Evolutionary conservation across 495 filamentous ascomycete genomes (phyloP).

Genomic region (Penicilliopsis zonata): DNA sequence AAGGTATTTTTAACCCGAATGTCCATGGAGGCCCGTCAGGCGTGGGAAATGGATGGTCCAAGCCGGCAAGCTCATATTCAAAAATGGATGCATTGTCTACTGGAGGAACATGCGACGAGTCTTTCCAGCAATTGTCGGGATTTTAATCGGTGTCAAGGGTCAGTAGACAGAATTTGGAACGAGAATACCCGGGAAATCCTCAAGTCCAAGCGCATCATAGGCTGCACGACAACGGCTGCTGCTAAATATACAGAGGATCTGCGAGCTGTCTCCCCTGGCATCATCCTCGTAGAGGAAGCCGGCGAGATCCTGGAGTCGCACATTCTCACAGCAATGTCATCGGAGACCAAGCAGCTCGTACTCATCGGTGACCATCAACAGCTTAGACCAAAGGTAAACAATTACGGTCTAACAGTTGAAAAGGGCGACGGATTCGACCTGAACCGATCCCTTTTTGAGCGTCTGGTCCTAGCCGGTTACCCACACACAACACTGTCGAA

Average conservation of each 20-base stretch:
- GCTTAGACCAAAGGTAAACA: conserved; percentile 58
- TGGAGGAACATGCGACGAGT: conserved; percentile 32
- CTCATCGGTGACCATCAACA: conserved; percentile 75
- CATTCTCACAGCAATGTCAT: conserved; percentile 48
- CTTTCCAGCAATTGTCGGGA: conserved; percentile 21
- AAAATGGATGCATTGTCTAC: conserved; percentile 38
- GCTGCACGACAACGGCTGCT: conserved; percentile 64
- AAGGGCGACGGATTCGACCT: conserved; percentile 58
- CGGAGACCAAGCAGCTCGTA: conserved; percentile 52
- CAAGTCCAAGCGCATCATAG: conserved; percentile 49
- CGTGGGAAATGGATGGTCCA: conserved; percentile 42
- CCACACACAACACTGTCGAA: conserved; percentile 43
- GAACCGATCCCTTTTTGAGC: conserved; percentile 61
- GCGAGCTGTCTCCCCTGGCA: conserved; percentile 32
- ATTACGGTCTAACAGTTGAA: conserved; percentile 51
- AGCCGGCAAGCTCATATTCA: conserved; percentile 20
- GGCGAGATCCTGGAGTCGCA: conserved; percentile 70
- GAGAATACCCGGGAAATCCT: conserved; percentile 37
- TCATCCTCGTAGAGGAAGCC: conserved; percentile 58
- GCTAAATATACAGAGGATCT: conserved; percentile 49
- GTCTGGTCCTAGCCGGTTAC: conserved; percentile 44
- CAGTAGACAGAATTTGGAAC: conserved; percentile 25
- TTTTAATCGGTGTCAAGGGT: conserved; percentile 30
- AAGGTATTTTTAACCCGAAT: conserved; percentile 26
- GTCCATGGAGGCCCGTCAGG: conserved; percentile 5